Base-by-base conservation (phyloP, 768 basidiomycete species). In the Gautieria morchelliformis region DNA sequence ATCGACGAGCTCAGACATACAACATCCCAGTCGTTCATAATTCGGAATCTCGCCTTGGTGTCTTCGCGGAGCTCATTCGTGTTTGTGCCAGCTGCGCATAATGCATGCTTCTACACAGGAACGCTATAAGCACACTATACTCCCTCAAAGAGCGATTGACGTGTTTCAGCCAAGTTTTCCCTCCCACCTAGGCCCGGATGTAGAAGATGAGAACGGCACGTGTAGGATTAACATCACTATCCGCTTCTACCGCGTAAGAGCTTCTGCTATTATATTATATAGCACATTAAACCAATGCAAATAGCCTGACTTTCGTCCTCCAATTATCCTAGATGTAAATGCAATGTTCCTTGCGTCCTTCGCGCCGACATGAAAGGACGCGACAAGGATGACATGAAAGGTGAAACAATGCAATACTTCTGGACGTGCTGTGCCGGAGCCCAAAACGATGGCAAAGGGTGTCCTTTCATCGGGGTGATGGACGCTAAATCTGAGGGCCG, bases 21-120 rank as follows among this genome's bases (percentile, higher is more conserved):
- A 88, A 89, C 65, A 77, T 91, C 11, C 84, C 89, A 14, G 68
- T 92, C 20, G 63, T 79, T 14, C 89, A 92, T 63, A 92, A 92
- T 64, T 89, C 89, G 48, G 78, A 69, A 42, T 11, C 11, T 37
- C 24, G 24, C 52, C 5, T 15, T 59, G 9, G 9, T 39, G 24
- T 50, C 56, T 45, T 35, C 41, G 54, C 22, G 22, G 24, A 40
- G 24, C 40, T 46, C 10, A 46, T 46, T 46, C 45, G 5, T 46
- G 10, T 19, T 46, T 19, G 2, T 46, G 52, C 24, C 45, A 91
- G 88, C 73, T 92, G 37, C 77, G 77, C n/a, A 89, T 92, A 57
- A 92, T 92, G 89, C 90, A 92, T 62, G 87, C 89, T 1, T 80
- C 83, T 15, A 85, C 84, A 58, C 89, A 92, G 73, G 89, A 92